Evolutionary conservation across 192 early-diverging fungal genomes (phyloP).

Genomic region (Phycomyces nitens): DNA sequence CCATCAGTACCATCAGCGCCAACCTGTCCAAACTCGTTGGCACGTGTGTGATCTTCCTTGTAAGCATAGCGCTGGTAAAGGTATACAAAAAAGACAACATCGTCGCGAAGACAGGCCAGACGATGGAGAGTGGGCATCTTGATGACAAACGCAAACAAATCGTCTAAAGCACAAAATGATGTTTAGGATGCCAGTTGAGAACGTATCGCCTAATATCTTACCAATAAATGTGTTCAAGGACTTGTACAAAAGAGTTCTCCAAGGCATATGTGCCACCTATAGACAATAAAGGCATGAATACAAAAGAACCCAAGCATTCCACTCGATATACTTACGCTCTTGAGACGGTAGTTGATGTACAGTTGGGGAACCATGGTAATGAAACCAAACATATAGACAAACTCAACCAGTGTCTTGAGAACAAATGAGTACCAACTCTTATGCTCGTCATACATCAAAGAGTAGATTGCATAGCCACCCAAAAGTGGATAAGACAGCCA

Average conservation of each 20-base stretch:
- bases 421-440: constrained; percentile 93
- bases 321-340: constrained; percentile 44
- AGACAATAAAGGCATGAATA: too few species aligned
- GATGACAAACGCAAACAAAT: constrained; percentile 91
- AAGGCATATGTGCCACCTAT: constrained; percentile 89
- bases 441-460: constrained; percentile 77
- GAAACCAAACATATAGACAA: constrained; percentile 86
- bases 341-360: constrained; percentile 88
- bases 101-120: constrained; percentile 81
- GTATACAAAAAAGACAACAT: constrained; percentile 85
- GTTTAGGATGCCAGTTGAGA: background rate
- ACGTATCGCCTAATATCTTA: background rate
- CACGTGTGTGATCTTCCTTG: constrained; percentile 73
- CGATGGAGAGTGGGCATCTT: constrained; percentile 91
- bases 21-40: constrained; percentile 89
- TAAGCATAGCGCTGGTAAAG: constrained; percentile 82
- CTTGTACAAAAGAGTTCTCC: constrained; percentile 93
- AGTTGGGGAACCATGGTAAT: constrained; percentile 84
- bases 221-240: constrained; percentile 58
- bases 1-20: constrained; percentile 24
- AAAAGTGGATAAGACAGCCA: constrained; percentile 77
- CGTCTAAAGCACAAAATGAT: constrained; percentile 46
- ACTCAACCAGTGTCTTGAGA: constrained; percentile 79
- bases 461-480: constrained; percentile 78
- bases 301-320: too few species aligned